Conservation (phyloP, 1,284 basidiomycete species). For the Bondarzewia mesenterica region DNA sequence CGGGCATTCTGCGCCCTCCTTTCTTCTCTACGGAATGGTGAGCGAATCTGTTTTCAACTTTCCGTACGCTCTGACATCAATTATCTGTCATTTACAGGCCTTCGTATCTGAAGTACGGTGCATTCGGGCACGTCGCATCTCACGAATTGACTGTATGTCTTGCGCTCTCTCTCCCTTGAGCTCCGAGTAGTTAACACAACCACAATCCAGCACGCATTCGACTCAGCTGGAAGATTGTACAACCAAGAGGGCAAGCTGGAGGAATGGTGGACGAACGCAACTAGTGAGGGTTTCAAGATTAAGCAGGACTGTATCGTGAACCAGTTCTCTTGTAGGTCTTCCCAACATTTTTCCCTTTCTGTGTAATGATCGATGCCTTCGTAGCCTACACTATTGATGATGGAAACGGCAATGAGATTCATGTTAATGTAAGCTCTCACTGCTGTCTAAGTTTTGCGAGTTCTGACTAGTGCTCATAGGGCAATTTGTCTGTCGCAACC, state of each 20-base stretch:
- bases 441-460: background rate
- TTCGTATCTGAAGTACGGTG: constrained; percentile 82
- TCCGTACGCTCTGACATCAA: background rate
- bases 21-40: constrained; percentile 87
- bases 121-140: constrained; percentile 84
- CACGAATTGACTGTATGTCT: constrained; percentile 76
- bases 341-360: constrained; percentile 1
- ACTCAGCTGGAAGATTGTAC: constrained; percentile 81
- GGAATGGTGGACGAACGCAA: constrained; percentile 82
- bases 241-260: constrained; percentile 80
- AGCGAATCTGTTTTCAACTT: constrained; percentile 11
- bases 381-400: constrained; percentile 78
- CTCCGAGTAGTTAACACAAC: background rate
- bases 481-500: constrained; percentile 52
- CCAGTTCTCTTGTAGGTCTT: constrained; percentile 68
- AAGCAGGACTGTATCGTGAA: constrained; percentile 84
- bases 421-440: constrained; percentile 69
- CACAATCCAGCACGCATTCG: constrained; percentile 71
- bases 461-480: constrained; percentile 31
- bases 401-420: constrained; percentile 74
- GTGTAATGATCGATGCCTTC: background rate
- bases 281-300: constrained; percentile 76
- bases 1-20: constrained; percentile 88
- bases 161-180: background rate
- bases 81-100: constrained; percentile 45